Conservation (phyloP, 2,329 filamentous ascomycete species). For the Nigrospora osmanthi region DNA sequence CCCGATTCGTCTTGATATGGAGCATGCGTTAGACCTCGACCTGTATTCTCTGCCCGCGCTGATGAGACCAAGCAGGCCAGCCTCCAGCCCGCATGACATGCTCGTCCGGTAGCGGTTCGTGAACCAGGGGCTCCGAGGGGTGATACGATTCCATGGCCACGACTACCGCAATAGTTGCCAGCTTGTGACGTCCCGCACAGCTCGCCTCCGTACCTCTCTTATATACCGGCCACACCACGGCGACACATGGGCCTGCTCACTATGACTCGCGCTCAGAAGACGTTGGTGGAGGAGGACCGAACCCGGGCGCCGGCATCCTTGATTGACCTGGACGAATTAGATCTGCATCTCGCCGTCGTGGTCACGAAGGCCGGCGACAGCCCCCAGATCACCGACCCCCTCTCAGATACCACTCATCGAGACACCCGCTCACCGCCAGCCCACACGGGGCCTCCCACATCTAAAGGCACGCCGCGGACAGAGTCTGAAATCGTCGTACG, state of each 20-base stretch:
- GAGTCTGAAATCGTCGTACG: constrained; percentile 22
- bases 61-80: constrained; percentile 11
- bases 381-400: constrained; percentile 9
- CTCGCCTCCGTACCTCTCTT: too few relatives aligned
- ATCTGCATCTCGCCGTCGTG: constrained; percentile 18
- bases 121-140: constrained; percentile 10
- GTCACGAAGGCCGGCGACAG: constrained; percentile 7
- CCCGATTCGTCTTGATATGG: background rate
- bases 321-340: constrained; percentile 18
- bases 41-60: background rate
- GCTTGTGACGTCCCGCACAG: too few relatives aligned
- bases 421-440: constrained; percentile 1
- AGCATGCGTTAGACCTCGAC: too few relatives aligned
- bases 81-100: constrained; percentile 10
- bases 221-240: constrained; percentile 2
- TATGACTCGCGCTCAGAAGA: constrained; percentile 20
- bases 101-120: constrained; percentile 10
- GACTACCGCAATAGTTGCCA: background rate
- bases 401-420: constrained; percentile 10
- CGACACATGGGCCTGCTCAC: constrained; percentile 14
- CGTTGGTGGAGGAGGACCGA: constrained; percentile 17
- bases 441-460: constrained; percentile 8
- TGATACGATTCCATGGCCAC: constrained; percentile 6
- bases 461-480: constrained; percentile 16
- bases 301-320: constrained; percentile 10